Conservation (phyloP, 2,329 filamentous ascomycete genomes). For the Botrytis fragariae region DNA sequence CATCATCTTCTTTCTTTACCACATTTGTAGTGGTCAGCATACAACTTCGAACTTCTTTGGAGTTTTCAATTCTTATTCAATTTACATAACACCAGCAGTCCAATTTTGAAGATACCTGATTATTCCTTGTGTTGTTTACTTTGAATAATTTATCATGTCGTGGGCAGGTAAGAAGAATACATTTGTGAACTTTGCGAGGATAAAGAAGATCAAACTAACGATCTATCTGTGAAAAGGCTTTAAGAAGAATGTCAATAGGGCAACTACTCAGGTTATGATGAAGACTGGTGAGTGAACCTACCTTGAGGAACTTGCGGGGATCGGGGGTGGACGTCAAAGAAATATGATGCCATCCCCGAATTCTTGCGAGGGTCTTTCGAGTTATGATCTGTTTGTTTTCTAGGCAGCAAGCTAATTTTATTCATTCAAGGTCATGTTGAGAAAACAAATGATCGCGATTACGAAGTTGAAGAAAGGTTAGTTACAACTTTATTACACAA, state of each 20-base stretch:
- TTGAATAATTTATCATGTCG: slow-evolving; percentile 42
- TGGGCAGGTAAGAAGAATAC: slow-evolving; percentile 44
- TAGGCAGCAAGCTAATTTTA: slow-evolving; percentile 1
- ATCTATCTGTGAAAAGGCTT: slow-evolving; percentile 53
- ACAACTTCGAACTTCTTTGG: not conserved
- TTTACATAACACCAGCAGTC: not conserved
- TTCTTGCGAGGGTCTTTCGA: not conserved
- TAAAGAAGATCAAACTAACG: not conserved
- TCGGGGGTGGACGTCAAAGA: not conserved
- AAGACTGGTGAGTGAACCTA: slow-evolving; percentile 69
- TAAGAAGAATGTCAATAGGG: slow-evolving; percentile 97
- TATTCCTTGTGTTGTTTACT: not conserved
- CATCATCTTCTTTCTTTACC: not conserved
- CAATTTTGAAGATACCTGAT: not conserved
- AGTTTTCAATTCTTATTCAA: not conserved
- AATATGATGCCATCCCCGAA: not conserved
- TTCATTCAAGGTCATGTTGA: slow-evolving; percentile 76
- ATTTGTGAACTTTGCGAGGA: slow-evolving; percentile 33
- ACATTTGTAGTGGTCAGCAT: not conserved
- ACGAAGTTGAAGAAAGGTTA: slow-evolving; percentile 92
- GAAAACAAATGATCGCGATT: slow-evolving; percentile 97
- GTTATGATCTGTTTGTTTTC: not conserved
- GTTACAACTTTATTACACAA: slow-evolving; percentile 28
- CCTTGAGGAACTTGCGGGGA: not conserved
- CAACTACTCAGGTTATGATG: slow-evolving; percentile 99